Base-by-base conservation (phyloP, 2,329 filamentous ascomycete species). In the Pyrenophora seminiperda region DNA sequence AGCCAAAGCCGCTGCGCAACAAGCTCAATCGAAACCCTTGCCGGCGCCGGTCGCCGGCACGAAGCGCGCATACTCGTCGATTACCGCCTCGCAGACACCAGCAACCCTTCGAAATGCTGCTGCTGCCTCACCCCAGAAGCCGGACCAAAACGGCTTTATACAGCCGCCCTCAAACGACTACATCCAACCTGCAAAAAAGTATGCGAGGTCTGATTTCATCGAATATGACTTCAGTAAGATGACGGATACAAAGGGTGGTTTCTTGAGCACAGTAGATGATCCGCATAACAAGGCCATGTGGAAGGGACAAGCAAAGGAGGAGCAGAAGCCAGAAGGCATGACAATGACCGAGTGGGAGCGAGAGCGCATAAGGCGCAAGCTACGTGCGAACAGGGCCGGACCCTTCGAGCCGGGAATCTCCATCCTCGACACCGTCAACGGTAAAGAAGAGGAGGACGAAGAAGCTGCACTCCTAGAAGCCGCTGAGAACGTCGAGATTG, bases 141-240 rank as follows among this genome's bases (percentile, higher is more conserved):
- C 58, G 62, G 74, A 59, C 71, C 67, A 62, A 71, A 62, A 65
- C 51, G 65, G 62, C 41, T 72, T 73, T 54, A 65, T 66, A 41
- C 65, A 63, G 46, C 71, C 72, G 1, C 60, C 64, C 2, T 63
- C 67, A 9, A 75, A 81, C 57, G 77, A 79, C 13, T 77, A 70
- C 53, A 86, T 95, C 41, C 86, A 85, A 47, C 88, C 93, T 0
- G 90, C 90, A 31, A 84, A 86, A 66, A 97, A 95, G 67, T 97
- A 97, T 62, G 85, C 89, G 53, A 93, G 94, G 39, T 68, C 65
- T 6, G 69, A 71, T 72, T 97, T 89, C 70, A 92, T 99, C 67
- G 94, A 99, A 69, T 97, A 97, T 76, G 94, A 99, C 73, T 94
- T 99, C 75, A 93, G 89, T 70, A 89, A 93, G 75, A 97, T 99